phyloP scores from a whole-genome alignment of 192 early-diverging fungal species.

The Linnemannia elongata region DNA sequence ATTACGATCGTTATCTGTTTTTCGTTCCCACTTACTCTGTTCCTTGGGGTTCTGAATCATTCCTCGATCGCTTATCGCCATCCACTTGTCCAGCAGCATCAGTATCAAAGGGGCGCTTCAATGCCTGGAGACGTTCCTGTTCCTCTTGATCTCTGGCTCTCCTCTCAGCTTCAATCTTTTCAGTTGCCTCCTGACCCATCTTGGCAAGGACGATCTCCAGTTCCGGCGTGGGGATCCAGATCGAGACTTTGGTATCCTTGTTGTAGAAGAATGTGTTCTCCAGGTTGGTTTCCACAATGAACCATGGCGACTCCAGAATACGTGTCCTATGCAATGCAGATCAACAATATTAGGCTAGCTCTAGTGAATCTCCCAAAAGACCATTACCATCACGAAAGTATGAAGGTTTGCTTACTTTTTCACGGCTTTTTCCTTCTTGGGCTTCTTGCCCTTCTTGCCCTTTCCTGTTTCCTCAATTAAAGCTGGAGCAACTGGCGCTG shows the following conservation, averaged over 20 bases:
- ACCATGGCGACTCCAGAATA: conserved; percentile 80
- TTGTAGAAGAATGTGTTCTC: conserved; percentile 87
- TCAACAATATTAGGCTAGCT: neutral
- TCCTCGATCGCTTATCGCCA: conserved; percentile 31
- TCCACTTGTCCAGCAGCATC: neutral
- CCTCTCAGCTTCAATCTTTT: conserved; percentile 38
- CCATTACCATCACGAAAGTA: neutral
- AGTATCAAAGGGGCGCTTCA: conserved; percentile 32
- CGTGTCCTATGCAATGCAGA: conserved; percentile 51
- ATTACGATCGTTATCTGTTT: neutral
- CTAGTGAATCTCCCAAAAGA: neutral
- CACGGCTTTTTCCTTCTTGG: conserved; percentile 58
- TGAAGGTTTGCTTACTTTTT: conserved; percentile 46
- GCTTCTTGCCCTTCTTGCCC: conserved; percentile 54
- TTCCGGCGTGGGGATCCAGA: conserved; percentile 76
- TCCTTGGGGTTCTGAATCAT: conserved; percentile 19
- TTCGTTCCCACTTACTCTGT: conserved; percentile 45
- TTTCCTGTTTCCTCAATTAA: conserved; percentile 27
- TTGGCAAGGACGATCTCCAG: conserved; percentile 66
- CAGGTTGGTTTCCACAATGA: conserved; percentile 75
- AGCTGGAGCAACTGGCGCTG: neutral
- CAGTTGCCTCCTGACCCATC: conserved; percentile 63
- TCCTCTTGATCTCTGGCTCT: conserved; percentile 57
- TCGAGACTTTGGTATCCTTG: conserved; percentile 72
- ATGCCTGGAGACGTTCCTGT: conserved; percentile 30